Base-by-base conservation (phyloP, 768 basidiomycete species). In the Lentinus brumalis region DNA sequence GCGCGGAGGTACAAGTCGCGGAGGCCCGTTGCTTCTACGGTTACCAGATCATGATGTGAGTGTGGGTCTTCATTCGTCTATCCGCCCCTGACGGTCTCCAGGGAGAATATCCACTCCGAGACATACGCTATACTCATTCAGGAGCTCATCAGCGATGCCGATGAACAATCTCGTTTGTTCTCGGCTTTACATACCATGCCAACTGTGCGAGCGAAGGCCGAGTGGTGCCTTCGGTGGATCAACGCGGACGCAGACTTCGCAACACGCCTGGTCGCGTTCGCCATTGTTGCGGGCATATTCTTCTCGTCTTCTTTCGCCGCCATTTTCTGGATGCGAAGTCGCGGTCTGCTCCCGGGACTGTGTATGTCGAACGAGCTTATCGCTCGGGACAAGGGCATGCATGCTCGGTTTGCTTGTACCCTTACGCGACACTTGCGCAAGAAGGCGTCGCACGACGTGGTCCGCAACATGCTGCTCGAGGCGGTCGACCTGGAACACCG, bases 331-430 rank as follows among this genome's bases (percentile, higher is more conserved):
- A 71, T 83, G 59, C 81, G 82, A 76, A 83, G 82, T 75, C 74
- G 82, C 21, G 82, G 82, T 30, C 73, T 83, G 56, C 81, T 83
- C 81, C 82, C 82, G 40, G 83, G 82, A 42, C 72, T 83, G 49
- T 82, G 81, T 18, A 82, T 82, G 73, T 82, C 81, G 52, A 84
- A 83, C 76, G 83, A 84, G 73, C 75, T 84, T 68, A 84, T 83
- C 74, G 79, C 78, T 31, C 75, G 83, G 51, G 83, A 83, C 64
- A 84, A 85, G 73, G 81, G 80, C 67, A 75, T 82, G 57, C 81
- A 83, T 73, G 81, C 81, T 71, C 79, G 81, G 69, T 81, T 83
- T 71, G 83, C 83, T 60, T 83, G 82, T 76, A 68, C 82, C 47
- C 74, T 83, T 64, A 81, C 82, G 76, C 75, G 75, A 64, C 82